Evolutionary conservation across 129 eudicot species (phyloP).

Genomic region (Solidago caesia): DNA sequence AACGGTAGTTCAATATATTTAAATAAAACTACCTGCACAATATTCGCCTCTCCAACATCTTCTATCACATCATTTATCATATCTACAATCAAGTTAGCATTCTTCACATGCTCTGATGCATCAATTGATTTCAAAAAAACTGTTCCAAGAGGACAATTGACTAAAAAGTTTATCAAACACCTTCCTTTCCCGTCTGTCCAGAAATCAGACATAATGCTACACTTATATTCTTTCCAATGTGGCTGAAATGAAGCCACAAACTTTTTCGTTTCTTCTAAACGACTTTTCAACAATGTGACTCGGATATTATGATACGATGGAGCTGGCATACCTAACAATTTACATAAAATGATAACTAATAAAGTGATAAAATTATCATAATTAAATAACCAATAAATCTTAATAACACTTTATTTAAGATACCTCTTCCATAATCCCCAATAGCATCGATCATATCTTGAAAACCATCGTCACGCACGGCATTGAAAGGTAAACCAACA

Average conservation of each 20-base stretch:
- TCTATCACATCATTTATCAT: too few species aligned
- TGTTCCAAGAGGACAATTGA: conserved; percentile 8
- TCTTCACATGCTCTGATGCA: background rate
- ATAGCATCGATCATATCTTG: too few species aligned
- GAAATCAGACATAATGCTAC: background rate
- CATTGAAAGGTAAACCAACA: background rate
- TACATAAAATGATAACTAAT: too few species aligned
- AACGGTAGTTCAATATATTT: too few species aligned
- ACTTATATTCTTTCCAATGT: too few species aligned
- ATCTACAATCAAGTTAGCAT: background rate
- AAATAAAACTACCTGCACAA: too few species aligned
- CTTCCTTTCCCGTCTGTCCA: conserved; percentile 14
- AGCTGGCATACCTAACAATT: conserved; percentile 1
- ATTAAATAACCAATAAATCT: background rate
- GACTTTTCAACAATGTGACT: background rate
- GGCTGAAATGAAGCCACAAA: background rate
- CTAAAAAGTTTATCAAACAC: conserved; percentile 1
- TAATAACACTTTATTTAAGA: too few species aligned
- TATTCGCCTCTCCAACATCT: too few species aligned
- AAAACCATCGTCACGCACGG: background rate
- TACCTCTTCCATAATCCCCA: too few species aligned
- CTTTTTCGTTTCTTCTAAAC: background rate
- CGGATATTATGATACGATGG: background rate
- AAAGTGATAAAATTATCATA: too few species aligned
- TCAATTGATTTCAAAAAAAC: conserved; percentile 4